Conservation (phyloP, 2,329 filamentous ascomycete species). For the Penicillium brasilianum region DNA sequence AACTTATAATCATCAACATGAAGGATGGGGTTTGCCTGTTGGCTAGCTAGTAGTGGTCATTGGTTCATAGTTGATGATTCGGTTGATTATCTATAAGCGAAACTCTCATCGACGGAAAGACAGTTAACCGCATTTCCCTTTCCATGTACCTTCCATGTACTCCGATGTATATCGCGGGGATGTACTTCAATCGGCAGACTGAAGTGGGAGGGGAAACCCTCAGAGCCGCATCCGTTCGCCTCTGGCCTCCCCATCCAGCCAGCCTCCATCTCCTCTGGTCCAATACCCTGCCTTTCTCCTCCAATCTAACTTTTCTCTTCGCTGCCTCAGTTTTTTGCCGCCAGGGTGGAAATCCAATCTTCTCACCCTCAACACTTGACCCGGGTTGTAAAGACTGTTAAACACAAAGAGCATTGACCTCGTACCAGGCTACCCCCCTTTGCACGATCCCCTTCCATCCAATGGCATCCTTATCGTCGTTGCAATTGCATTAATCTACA, state of each 20-base stretch:
- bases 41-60: background rate
- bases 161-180: background rate
- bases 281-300: background rate
- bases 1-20: too few relatives aligned
- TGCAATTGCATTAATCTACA: conserved; percentile 8
- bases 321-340: background rate
- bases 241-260: background rate
- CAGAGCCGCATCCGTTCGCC: conserved; percentile 12
- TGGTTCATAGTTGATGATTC: background rate
- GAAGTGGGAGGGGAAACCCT: background rate
- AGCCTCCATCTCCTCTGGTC: background rate
- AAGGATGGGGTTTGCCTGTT: background rate
- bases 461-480: conserved; percentile 15
- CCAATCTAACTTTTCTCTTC: conserved; percentile 1
- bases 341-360: background rate
- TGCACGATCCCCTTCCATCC: background rate
- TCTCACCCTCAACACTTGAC: background rate
- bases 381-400: background rate
- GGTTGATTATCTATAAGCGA: too few relatives aligned
- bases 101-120: too few relatives aligned
- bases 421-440: background rate
- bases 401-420: conserved; percentile 12
- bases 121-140: too few relatives aligned
- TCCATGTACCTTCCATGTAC: too few relatives aligned
- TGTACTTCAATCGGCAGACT: background rate